A percentile compares a stretch with the other conserved stretches of the same genome.
Conservation (phyloP, 495 filamentous ascomycete genomes). For the Podospora australis region DNA sequence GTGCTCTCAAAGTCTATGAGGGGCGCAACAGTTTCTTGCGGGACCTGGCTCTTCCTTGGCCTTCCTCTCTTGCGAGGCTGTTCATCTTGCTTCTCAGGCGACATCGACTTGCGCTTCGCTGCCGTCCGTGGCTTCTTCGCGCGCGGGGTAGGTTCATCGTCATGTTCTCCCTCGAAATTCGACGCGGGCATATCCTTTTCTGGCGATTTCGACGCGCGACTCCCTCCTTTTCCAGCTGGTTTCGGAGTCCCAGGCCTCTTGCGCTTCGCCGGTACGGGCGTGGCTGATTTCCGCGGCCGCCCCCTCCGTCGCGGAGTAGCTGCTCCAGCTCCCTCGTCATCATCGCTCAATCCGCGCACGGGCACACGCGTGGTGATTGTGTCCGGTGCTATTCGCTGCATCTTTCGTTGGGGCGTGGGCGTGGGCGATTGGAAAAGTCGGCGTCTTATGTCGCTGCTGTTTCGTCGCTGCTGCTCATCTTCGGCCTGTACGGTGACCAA, state of each 20-base stretch:
- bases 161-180: slow-evolving; percentile 12
- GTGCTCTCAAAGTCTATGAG: too few species aligned
- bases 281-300: slow-evolving; percentile 33
- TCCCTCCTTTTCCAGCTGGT: slow-evolving; percentile 9
- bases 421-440: slow-evolving; percentile 35
- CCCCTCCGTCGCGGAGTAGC: slow-evolving; percentile 35
- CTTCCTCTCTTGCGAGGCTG: slow-evolving; percentile 26
- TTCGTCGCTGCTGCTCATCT: slow-evolving; percentile 18
- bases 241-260: slow-evolving; percentile 39
- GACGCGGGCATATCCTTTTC: slow-evolving; percentile 15
- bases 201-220: slow-evolving; percentile 4
- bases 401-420: slow-evolving; percentile 27
- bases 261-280: slow-evolving; percentile 32
- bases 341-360: slow-evolving; percentile 42
- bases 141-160: slow-evolving; percentile 20
- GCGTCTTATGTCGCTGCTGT: slow-evolving; percentile 23
- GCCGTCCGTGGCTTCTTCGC: slow-evolving; percentile 8
- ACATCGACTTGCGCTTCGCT: slow-evolving; percentile 27
- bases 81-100: slow-evolving; percentile 15
- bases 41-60: slow-evolving; percentile 19
- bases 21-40: too few species aligned
- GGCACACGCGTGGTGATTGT: slow-evolving; percentile 41
- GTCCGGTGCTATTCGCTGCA: slow-evolving; percentile 6
- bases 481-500: slow-evolving; percentile 49
- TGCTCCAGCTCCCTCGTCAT: too few species aligned